phyloP scores from a whole-genome alignment of 352 stramenopile species.

The Phytopythium helicoides region DNA sequence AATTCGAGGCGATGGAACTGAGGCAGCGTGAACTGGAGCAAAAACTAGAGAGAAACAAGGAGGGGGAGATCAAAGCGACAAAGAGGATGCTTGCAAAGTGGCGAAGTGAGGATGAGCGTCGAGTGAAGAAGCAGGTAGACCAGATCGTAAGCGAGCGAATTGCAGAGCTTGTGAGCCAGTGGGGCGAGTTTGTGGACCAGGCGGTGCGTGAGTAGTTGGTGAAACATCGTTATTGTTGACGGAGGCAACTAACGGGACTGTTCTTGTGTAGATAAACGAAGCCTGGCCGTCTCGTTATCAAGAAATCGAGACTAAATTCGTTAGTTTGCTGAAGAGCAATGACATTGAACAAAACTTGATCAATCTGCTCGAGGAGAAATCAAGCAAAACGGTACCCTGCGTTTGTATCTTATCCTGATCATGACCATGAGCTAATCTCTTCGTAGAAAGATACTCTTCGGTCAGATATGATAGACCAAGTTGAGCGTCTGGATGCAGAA shows the following conservation, averaged over 20 bases:
- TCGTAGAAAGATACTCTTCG: no score
- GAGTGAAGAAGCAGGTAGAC: slow-evolving; percentile 1
- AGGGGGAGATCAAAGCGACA: slow-evolving; percentile 1
- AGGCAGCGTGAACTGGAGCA: slow-evolving; percentile 18
- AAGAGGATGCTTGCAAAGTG: slow-evolving; percentile 6
- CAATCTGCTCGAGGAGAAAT: no score
- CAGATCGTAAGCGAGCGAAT: neutral
- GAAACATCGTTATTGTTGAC: neutral
- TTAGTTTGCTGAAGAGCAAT: slow-evolving; percentile 8
- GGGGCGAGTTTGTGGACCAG: neutral
- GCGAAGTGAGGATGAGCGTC: neutral
- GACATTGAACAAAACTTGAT: neutral
- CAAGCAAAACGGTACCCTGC: no score
- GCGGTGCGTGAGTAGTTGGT: neutral
- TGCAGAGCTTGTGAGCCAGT: neutral
- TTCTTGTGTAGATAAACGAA: neutral
- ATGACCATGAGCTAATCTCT: no score
- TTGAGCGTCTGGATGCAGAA: neutral
- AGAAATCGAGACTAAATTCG: slow-evolving; percentile 5
- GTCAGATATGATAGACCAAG: no score
- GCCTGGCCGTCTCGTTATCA: neutral
- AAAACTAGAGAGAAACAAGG: neutral
- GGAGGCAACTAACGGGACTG: neutral
- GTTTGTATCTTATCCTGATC: no score
- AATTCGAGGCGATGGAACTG: slow-evolving; percentile 18